Evolutionary conservation across 257 asterid genomes (phyloP).

Genomic region (Schizonepeta tenuifolia): DNA sequence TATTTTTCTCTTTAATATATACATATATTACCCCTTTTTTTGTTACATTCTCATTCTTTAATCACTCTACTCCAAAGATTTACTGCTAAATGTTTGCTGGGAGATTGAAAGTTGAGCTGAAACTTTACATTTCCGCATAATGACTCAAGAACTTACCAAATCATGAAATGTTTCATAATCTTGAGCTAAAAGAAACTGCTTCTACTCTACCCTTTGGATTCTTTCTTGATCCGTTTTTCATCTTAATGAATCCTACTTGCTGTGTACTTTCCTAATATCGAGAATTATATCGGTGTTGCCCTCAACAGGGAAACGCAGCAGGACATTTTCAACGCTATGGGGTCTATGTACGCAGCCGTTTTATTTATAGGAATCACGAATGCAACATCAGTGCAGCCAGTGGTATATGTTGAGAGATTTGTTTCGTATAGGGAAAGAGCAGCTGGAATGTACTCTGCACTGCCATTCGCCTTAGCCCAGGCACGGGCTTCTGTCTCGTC

Average conservation of each 20-base stretch:
- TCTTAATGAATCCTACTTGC: not conserved
- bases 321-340: constrained; percentile 93
- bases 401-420: constrained; percentile 72
- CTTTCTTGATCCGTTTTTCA: not conserved
- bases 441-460: constrained; percentile 94
- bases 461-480: constrained; percentile 94
- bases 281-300: not conserved
- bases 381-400: constrained; percentile 82
- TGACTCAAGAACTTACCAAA: constrained; percentile 12
- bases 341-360: constrained; percentile 95
- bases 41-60: not conserved
- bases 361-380: constrained; percentile 83
- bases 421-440: constrained; percentile 90
- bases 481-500: constrained; percentile 35
- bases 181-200: not conserved
- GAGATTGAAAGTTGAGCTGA: not conserved
- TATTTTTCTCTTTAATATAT: constrained; percentile 18
- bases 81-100: not conserved
- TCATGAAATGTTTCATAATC: not conserved
- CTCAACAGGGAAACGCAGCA: constrained; percentile 66
- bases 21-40: not conserved
- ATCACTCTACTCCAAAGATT: constrained; percentile 1
- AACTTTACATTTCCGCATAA: not conserved
- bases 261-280: not conserved
- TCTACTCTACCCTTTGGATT: not conserved